phyloP scores from a whole-genome alignment of 2,329 filamentous ascomycete species.

The Colletotrichum endophyticum region DNA sequence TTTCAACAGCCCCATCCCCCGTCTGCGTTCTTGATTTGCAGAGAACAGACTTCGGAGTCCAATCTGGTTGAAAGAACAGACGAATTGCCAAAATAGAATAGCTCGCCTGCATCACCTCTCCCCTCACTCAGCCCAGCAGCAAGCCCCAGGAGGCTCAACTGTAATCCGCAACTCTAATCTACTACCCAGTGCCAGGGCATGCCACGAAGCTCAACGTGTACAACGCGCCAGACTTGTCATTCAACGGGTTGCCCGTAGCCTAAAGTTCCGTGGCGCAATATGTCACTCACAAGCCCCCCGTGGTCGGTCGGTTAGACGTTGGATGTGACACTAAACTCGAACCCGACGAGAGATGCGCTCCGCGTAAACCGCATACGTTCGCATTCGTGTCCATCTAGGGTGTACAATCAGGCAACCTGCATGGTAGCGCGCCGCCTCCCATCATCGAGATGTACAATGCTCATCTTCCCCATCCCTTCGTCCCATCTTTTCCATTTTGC shows the following conservation, averaged over 20 bases:
- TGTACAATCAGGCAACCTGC: constrained; percentile 6
- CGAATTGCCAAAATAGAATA: neutral
- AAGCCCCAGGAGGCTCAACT: neutral
- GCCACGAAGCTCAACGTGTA: neutral
- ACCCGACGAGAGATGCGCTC: neutral
- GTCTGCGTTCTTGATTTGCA: neutral
- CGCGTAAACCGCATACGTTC: constrained; percentile 9
- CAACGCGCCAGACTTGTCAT: neutral
- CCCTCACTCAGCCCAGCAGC: neutral
- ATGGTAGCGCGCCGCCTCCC: neutral
- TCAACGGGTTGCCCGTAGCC: neutral
- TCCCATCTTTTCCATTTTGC: neutral
- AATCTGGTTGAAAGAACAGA: constrained; percentile 1
- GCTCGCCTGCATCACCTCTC: neutral
- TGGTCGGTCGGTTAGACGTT: neutral
- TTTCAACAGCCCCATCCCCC: neutral
- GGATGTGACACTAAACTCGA: constrained; percentile 1
- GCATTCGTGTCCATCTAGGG: constrained; percentile 4
- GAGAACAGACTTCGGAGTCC: neutral
- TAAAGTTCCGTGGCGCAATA: neutral
- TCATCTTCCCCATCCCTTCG: neutral
- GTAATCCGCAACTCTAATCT: neutral
- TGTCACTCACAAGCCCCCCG: neutral
- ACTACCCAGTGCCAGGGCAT: neutral
- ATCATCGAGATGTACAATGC: constrained; percentile 4